phyloP scores from a whole-genome alignment of 257 asterid species.

The Buddleja alternifolia region DNA sequence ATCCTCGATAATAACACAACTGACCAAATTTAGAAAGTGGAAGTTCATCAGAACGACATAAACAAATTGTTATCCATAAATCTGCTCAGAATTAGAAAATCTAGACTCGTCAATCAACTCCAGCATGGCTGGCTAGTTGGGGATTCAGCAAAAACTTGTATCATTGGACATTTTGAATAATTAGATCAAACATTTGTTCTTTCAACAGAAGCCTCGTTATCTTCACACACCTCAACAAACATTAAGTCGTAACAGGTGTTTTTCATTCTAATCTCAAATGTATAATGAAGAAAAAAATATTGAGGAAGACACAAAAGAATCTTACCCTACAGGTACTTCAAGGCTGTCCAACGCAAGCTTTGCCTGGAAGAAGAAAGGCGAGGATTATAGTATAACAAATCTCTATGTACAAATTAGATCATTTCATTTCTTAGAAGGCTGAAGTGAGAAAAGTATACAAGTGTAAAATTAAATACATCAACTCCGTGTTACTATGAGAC shows the following conservation, averaged over 20 bases:
- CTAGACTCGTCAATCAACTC: slow-evolving; percentile 21
- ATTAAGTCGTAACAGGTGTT: background rate
- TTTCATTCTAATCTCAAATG: slow-evolving; percentile 13
- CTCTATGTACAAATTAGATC: background rate
- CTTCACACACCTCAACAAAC: background rate
- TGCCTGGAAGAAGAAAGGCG: slow-evolving; percentile 51
- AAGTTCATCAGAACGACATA: slow-evolving; percentile 27
- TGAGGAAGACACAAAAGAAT: slow-evolving; percentile 22
- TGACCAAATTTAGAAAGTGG: slow-evolving; percentile 27
- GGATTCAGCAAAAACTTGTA: slow-evolving; percentile 8
- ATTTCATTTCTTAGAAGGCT: background rate
- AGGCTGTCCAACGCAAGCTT: slow-evolving; percentile 70
- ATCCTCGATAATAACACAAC: slow-evolving; percentile 73
- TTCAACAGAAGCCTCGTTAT: slow-evolving; percentile 12
- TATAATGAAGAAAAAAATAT: slow-evolving; percentile 8
- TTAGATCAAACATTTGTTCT: slow-evolving; percentile 10
- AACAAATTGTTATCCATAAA: background rate
- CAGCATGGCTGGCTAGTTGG: background rate
- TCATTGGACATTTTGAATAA: slow-evolving; percentile 8
- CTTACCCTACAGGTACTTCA: slow-evolving; percentile 93
- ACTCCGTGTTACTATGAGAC: background rate
- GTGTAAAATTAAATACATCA: slow-evolving; percentile 3
- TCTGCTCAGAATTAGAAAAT: slow-evolving; percentile 21
- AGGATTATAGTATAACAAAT: slow-evolving; percentile 1
- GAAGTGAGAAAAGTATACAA: background rate